These are phyloP conservation scores for Boletus sp. DNA, from an alignment of 768 basidiomycete species.

Conservation along the genomic window DNA sequence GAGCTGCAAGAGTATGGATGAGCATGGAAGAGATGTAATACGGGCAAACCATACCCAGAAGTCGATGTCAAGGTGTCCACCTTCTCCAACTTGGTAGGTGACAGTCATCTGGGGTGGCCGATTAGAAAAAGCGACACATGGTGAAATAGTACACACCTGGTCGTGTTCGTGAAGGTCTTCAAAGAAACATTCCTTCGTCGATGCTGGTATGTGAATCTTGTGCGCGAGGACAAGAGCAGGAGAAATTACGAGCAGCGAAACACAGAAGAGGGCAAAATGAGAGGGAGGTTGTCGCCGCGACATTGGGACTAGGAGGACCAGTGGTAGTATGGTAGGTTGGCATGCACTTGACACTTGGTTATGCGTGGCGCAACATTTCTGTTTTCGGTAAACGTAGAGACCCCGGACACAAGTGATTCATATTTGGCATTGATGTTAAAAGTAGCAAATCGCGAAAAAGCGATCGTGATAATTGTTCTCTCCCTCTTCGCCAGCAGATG, in stretches of 20 bases:
- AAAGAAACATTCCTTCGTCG: constrained; percentile 92
- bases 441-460: constrained; percentile 14
- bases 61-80: constrained; percentile 96
- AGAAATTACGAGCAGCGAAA: constrained; percentile 37
- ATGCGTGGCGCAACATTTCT: constrained; percentile 1
- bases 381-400: constrained; percentile 10
- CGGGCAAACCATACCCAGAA: constrained; percentile 69
- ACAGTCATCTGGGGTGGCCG: constrained; percentile 81
- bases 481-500: constrained; percentile 15
- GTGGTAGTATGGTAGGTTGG: no score
- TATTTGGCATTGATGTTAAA: constrained; percentile 10
- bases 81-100: constrained; percentile 97
- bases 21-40: neutral
- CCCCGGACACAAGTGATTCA: constrained; percentile 26
- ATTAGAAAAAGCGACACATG: neutral
- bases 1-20: constrained; percentile 49
- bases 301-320: constrained; percentile 26
- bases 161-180: constrained; percentile 90
- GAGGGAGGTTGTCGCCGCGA: constrained; percentile 32
- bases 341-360: neutral
- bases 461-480: constrained; percentile 27
- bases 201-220: constrained; percentile 72
- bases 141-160: constrained; percentile 53
- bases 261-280: constrained; percentile 41
- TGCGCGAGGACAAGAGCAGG: constrained; percentile 51